phyloP scores from a whole-genome alignment of 345 rosid species.

The Trapa bicornis region DNA sequence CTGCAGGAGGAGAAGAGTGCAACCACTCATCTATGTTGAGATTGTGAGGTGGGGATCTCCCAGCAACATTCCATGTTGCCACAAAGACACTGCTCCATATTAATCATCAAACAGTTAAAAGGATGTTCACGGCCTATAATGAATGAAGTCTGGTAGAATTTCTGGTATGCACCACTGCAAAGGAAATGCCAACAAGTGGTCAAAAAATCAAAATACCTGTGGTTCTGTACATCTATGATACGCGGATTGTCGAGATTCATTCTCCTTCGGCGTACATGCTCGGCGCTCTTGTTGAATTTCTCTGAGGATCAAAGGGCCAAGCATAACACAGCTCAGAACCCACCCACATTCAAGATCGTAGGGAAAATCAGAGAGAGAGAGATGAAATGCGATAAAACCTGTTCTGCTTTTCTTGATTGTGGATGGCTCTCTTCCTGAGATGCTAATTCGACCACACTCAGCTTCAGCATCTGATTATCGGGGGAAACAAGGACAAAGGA shows the following conservation, averaged over 20 bases:
- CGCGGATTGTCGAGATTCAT: slow-evolving; percentile 93
- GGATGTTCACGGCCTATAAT: neutral
- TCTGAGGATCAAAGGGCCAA: slow-evolving; percentile 35
- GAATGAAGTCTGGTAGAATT: neutral
- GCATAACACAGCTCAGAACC: neutral
- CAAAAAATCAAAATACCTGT: slow-evolving; percentile 35
- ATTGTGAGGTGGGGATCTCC: slow-evolving; percentile 78
- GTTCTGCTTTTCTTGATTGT: slow-evolving; percentile 79
- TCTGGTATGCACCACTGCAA: neutral
- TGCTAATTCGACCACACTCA: slow-evolving; percentile 47
- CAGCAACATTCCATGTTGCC: slow-evolving; percentile 96
- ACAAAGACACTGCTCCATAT: slow-evolving; percentile 62
- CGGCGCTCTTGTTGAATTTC: slow-evolving; percentile 56
- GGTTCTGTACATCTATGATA: slow-evolving; percentile 87
- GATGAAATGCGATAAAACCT: slow-evolving; percentile 25
- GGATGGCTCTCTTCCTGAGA: slow-evolving; percentile 70
- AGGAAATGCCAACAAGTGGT: neutral
- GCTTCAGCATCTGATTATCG: slow-evolving; percentile 41
- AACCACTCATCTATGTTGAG: slow-evolving; percentile 92
- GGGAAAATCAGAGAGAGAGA: neutral
- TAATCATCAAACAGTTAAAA: neutral
- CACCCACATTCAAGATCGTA: neutral
- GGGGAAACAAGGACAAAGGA: neutral
- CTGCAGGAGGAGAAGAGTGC: slow-evolving; percentile 92
- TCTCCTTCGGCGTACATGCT: slow-evolving; percentile 52